Evolutionary conservation across 2,329 filamentous ascomycete genomes (phyloP).

Genomic region (Trichoderma guizhouense): DNA sequence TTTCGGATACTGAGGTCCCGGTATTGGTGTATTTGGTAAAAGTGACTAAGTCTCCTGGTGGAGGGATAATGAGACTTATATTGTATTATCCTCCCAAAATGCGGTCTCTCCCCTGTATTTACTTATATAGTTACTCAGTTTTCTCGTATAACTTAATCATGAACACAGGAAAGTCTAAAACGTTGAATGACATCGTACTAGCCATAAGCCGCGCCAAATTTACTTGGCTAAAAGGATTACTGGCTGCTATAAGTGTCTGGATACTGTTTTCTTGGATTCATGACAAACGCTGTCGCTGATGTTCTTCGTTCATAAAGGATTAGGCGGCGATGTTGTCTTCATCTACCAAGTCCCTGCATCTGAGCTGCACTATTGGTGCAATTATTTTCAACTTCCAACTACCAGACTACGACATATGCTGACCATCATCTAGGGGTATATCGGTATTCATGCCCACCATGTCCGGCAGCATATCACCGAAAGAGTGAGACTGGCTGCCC

Average conservation of each 20-base stretch:
- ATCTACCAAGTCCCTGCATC: not conserved
- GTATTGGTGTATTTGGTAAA: not conserved
- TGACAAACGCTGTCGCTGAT: not conserved
- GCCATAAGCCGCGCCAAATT: not conserved
- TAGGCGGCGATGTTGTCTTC: not conserved
- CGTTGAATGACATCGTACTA: not conserved
- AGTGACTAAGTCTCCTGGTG: not conserved
- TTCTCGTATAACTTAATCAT: not conserved
- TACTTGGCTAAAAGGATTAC: not conserved
- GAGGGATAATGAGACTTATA: not conserved
- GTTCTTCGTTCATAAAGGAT: not conserved
- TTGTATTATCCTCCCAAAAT: not conserved
- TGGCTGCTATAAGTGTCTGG: not conserved
- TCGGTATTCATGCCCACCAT: not conserved
- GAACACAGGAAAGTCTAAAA: rapidly evolving
- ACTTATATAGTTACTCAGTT: not conserved
- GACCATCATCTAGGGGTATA: not conserved
- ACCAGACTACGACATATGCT: not conserved
- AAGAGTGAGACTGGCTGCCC: not conserved
- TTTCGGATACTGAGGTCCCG: not conserved
- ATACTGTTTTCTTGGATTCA: not conserved
- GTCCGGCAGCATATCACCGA: not conserved
- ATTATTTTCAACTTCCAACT: not conserved
- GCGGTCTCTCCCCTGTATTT: not conserved
- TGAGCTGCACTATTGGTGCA: not conserved